Evolutionary conservation across 352 stramenopile genomes (phyloP).

Genomic region (Peronosclerospora sorghi): DNA sequence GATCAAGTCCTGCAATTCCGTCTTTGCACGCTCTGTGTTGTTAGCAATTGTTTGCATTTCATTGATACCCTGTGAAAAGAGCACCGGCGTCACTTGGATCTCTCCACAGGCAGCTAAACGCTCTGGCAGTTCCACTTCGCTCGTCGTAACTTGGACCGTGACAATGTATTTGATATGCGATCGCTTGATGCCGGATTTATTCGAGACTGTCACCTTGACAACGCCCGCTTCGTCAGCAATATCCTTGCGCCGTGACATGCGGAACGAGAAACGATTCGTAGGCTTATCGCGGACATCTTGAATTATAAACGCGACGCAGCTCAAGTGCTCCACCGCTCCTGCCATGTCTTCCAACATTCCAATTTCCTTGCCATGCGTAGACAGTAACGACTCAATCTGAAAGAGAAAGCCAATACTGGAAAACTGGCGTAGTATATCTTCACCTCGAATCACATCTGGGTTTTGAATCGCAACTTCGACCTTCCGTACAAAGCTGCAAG

Average conservation of each 20-base stretch:
- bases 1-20: constrained; percentile 83
- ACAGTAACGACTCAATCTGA: constrained; percentile 90
- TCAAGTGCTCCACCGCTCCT: constrained; percentile 69
- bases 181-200: constrained; percentile 41
- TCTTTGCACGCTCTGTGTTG: constrained; percentile 82
- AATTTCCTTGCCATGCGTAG: constrained; percentile 92
- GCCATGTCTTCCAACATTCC: constrained; percentile 92
- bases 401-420: constrained; percentile 81
- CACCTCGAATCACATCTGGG: constrained; percentile 53
- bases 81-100: constrained; percentile 69
- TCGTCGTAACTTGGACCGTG: constrained; percentile 68
- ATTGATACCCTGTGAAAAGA: constrained; percentile 91
- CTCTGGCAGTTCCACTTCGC: constrained; percentile 65
- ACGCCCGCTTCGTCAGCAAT: constrained; percentile 59
- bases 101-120: constrained; percentile 54
- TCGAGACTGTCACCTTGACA: constrained; percentile 66
- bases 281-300: constrained; percentile 81
- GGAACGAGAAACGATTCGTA: constrained; percentile 79
- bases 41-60: constrained; percentile 93
- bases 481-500: constrained; percentile 77
- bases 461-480: constrained; percentile 78
- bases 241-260: constrained; percentile 72
- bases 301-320: constrained; percentile 77
- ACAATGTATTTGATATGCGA: constrained; percentile 77
- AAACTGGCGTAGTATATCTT: constrained; percentile 75